A percentile compares a stretch with the other conserved stretches of the same genome.
Conservation (phyloP, 495 filamentous ascomycete species). For the Neurospora sp. region DNA sequence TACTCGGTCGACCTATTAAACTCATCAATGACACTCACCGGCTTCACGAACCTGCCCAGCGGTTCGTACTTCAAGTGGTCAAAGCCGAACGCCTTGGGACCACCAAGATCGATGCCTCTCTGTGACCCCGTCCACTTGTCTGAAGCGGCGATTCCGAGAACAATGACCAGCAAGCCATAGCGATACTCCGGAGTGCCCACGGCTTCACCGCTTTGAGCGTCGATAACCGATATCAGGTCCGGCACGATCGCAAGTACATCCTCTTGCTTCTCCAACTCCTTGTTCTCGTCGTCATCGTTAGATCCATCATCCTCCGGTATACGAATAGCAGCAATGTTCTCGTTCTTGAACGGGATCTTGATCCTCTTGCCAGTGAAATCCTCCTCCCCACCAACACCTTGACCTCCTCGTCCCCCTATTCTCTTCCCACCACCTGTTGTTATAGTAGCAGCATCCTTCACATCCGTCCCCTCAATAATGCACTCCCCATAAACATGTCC, state of each 20-base stretch:
- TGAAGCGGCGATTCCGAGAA: conserved; percentile 47
- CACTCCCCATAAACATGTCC: conserved; percentile 46
- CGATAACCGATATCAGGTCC: conserved; percentile 51
- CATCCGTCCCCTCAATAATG: conserved; percentile 39
- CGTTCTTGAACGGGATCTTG: conserved; percentile 56
- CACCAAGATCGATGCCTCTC: conserved; percentile 41
- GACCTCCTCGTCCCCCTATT: not conserved
- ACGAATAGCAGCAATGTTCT: conserved; percentile 48
- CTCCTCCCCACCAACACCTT: not conserved
- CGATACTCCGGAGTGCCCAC: conserved; percentile 53
- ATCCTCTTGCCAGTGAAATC: conserved; percentile 27
- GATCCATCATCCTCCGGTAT: conserved; percentile 6
- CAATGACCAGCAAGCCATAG: conserved; percentile 48
- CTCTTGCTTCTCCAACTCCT: conserved; percentile 24
- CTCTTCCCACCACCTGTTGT: not conserved
- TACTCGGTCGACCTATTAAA: conserved; percentile 15
- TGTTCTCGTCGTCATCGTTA: not conserved
- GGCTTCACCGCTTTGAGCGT: conserved; percentile 48
- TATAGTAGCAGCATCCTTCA: conserved; percentile 9
- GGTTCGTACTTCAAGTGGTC: conserved; percentile 39
- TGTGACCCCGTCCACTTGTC: conserved; percentile 44
- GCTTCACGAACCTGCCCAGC: conserved; percentile 38
- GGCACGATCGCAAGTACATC: conserved; percentile 48
- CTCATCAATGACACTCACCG: conserved; percentile 44
- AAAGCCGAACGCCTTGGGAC: conserved; percentile 42